A percentile compares a stretch with the other conserved stretches of the same genome.
Conservation (phyloP, 2,329 filamentous ascomycete genomes). For the Phyllosticta capitalensis region DNA sequence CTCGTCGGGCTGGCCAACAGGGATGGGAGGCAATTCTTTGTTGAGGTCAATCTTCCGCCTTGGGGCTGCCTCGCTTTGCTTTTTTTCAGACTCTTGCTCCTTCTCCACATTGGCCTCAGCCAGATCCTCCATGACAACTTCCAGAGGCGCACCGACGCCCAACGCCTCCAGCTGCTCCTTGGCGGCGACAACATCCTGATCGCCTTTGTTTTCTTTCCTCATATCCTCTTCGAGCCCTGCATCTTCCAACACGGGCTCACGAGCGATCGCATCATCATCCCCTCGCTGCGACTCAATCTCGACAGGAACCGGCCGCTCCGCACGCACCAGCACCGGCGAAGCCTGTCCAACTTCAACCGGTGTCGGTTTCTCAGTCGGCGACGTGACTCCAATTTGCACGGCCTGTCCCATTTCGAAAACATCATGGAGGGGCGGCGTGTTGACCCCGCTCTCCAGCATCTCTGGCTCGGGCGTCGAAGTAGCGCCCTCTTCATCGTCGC, state of each 20-base stretch:
- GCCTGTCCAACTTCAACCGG: not conserved
- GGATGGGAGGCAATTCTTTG: not conserved
- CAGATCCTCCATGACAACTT: constrained; percentile 15
- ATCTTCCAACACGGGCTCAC: not conserved
- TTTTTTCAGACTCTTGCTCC: not conserved
- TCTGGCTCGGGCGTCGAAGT: not conserved
- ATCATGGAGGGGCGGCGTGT: not conserved
- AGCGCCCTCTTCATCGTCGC: not conserved
- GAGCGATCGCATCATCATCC: not conserved
- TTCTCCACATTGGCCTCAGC: constrained; percentile 10
- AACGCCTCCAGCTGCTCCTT: constrained; percentile 30
- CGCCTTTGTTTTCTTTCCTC: not conserved
- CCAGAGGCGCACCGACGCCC: constrained; percentile 18
- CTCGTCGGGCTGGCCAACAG: not conserved
- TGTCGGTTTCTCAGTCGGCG: not conserved
- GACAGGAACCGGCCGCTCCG: not conserved
- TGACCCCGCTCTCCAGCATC: not conserved
- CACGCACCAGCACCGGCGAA: not conserved
- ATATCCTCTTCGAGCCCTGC: not conserved
- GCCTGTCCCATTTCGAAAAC: not conserved
- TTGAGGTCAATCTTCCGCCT: not conserved
- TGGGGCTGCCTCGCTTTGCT: not conserved
- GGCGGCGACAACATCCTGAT: constrained; percentile 39
- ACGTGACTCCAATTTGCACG: not conserved
- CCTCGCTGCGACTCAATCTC: not conserved